A percentile compares a stretch with the other conserved stretches of the same genome.
These are phyloP conservation scores for Lantana camara DNA, from an alignment of 257 asterid species.

Conservation along the genomic window DNA sequence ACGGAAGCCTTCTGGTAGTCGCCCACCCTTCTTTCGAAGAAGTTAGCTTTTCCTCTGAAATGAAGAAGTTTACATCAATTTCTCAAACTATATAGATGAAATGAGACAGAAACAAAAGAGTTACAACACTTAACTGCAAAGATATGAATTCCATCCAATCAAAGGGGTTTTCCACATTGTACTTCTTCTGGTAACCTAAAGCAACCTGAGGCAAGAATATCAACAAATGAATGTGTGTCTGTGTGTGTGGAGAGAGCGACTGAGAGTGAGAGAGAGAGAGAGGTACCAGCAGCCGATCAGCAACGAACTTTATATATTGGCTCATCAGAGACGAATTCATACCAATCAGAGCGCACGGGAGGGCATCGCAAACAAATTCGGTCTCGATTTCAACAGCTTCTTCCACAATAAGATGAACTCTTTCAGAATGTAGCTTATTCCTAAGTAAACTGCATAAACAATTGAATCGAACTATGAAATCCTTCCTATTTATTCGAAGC, in stretches of 20 bases:
- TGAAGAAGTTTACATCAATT: not conserved
- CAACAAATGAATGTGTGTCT: not conserved
- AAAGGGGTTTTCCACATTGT: slow-evolving; percentile 68
- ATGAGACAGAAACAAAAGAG: not conserved
- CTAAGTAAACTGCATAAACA: slow-evolving; percentile 48
- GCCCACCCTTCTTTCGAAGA: slow-evolving; percentile 78
- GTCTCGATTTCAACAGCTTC: slow-evolving; percentile 88
- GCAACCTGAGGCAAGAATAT: slow-evolving; percentile 46
- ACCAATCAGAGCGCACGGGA: slow-evolving; percentile 83
- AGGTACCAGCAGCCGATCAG: slow-evolving; percentile 70
- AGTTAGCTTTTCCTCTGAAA: slow-evolving; percentile 74
- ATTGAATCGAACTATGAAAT: not conserved
- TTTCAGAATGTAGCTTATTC: slow-evolving; percentile 52
- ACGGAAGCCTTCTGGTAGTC: slow-evolving; percentile 83
- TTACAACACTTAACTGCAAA: slow-evolving; percentile 58
- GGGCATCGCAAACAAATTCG: slow-evolving; percentile 76
- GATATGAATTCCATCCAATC: slow-evolving; percentile 91
- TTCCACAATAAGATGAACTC: slow-evolving; percentile 65
- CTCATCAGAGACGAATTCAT: slow-evolving; percentile 71
- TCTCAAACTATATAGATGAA: slow-evolving; percentile 8
- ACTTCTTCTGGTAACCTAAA: slow-evolving; percentile 58
- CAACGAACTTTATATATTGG: slow-evolving; percentile 72
- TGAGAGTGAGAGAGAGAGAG: slow-evolving; percentile 15
- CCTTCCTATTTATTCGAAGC: not conserved
- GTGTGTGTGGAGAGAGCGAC: not conserved